phyloP scores from a whole-genome alignment of 1,284 basidiomycete species.

The Leccinum pseudoinsigne region DNA sequence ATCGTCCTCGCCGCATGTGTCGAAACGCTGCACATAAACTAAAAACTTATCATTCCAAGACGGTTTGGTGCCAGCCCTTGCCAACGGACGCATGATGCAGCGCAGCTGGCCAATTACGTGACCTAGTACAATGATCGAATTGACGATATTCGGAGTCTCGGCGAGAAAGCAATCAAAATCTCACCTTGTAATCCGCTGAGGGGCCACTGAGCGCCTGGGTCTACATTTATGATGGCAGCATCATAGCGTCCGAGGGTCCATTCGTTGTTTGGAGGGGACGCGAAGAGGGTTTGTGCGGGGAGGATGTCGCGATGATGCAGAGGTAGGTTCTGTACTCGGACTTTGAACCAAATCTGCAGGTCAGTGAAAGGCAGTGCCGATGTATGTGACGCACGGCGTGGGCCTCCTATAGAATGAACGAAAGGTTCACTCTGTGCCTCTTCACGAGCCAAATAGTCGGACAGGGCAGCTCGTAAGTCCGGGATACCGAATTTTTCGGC shows the following conservation, averaged over 20 bases:
- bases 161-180: neutral
- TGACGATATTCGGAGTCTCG: neutral
- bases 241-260: neutral
- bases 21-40: neutral
- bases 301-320: neutral
- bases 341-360: neutral
- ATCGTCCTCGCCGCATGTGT: neutral
- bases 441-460: neutral
- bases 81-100: neutral
- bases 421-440: neutral
- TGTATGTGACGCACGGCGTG: neutral
- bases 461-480: neutral
- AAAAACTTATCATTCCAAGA: neutral
- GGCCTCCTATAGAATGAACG: neutral
- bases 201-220: neutral
- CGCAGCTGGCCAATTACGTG: neutral
- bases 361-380: neutral
- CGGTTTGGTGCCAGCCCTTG: neutral
- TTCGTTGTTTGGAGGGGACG: neutral
- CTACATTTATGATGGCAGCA: conserved; percentile 1
- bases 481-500: neutral
- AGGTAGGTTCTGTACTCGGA: neutral
- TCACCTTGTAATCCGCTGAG: neutral
- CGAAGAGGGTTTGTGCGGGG: neutral
- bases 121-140: neutral